Percentiles rank a stretch among this genome's conserved stretches.
phyloP scores from a whole-genome alignment of 306 rosid genomes.

The Pterocarpus santalinus region DNA sequence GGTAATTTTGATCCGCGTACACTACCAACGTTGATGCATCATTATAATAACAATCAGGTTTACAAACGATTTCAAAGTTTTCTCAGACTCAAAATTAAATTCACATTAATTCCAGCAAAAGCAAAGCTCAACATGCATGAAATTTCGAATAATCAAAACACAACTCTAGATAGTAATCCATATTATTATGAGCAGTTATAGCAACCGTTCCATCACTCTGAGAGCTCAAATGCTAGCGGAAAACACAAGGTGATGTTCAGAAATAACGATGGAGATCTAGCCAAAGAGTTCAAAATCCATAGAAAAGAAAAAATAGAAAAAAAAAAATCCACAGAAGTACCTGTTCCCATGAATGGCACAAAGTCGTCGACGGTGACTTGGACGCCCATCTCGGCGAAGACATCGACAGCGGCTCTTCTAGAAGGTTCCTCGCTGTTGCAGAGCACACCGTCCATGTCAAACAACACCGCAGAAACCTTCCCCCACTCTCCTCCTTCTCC shows the following conservation, averaged over 20 bases:
- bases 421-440: slow-evolving; percentile 92
- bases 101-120: slow-evolving; percentile 12
- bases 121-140: background rate
- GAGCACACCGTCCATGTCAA: slow-evolving; percentile 98
- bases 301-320: background rate
- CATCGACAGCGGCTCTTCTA: slow-evolving; percentile 83
- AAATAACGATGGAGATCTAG: background rate
- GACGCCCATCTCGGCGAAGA: slow-evolving; percentile 88
- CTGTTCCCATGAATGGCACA: slow-evolving; percentile 95
- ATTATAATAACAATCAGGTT: background rate
- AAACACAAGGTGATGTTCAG: background rate
- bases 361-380: slow-evolving; percentile 85
- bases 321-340: slow-evolving; percentile 42
- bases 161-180: background rate
- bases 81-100: background rate
- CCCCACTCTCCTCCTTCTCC: slow-evolving; percentile 67
- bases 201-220: background rate
- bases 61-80: background rate
- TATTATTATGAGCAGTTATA: background rate
- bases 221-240: background rate
- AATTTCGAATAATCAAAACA: background rate
- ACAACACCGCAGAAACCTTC: slow-evolving; percentile 87
- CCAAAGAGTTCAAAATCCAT: background rate
- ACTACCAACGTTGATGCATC: background rate
- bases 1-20: background rate